Conservation (phyloP, 192 early-diverging fungal species). For the Rhizoclosmatium globosum region DNA sequence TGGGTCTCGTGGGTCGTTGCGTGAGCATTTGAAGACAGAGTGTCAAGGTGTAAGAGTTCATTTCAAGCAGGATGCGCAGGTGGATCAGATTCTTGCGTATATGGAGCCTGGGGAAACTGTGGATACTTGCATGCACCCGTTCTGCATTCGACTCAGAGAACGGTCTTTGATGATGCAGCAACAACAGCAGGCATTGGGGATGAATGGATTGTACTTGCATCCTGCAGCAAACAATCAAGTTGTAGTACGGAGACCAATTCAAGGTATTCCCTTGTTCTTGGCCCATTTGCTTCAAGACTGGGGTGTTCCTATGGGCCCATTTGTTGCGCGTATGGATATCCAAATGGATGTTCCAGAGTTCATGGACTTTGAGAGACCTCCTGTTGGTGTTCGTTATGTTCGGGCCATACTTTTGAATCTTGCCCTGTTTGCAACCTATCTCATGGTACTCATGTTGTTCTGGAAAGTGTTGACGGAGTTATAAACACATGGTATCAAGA, state of each 20-base stretch:
- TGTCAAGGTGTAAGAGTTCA: background rate
- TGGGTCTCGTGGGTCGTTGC: background rate
- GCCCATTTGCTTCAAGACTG: background rate
- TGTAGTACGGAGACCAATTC: no score
- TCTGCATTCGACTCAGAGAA: background rate
- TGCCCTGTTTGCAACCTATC: background rate
- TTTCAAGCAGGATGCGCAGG: background rate
- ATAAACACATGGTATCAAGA: no score
- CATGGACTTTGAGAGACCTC: background rate
- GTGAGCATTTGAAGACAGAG: background rate
- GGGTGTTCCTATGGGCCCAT: background rate
- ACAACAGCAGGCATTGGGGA: no score
- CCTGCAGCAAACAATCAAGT: no score
- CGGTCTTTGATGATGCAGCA: no score
- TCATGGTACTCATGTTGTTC: background rate
- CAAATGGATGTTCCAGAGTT: background rate
- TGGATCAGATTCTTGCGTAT: background rate
- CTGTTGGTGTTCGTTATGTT: background rate
- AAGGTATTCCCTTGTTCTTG: background rate
- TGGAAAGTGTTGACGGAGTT: background rate
- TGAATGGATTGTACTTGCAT: no score
- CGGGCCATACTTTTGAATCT: background rate
- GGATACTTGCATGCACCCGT: background rate
- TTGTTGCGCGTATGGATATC: background rate
- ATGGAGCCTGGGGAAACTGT: background rate